phyloP scores from a whole-genome alignment of 2,329 filamentous ascomycete genomes.

The Arthroderma sp. region DNA sequence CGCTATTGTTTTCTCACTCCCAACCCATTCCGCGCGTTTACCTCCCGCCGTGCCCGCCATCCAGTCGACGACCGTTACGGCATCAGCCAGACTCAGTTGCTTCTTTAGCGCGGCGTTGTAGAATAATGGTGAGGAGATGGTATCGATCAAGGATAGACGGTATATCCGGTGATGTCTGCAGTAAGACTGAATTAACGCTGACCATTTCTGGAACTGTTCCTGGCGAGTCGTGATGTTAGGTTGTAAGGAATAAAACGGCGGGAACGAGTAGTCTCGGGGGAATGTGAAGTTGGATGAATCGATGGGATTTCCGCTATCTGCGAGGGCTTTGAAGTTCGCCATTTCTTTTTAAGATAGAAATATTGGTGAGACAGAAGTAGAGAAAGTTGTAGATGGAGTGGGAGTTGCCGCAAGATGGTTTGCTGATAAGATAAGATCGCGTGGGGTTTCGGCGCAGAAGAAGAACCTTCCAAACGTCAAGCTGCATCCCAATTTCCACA shows the following conservation, averaged over 20 bases:
- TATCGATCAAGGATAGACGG: constrained; percentile 55
- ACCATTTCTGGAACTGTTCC: constrained; percentile 64
- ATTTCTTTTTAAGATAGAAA: not conserved
- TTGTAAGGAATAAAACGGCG: constrained; percentile 43
- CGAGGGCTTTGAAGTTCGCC: not conserved
- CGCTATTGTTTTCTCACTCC: constrained; percentile 41
- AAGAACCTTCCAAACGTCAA: not conserved
- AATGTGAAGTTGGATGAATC: constrained; percentile 25
- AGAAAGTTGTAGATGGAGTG: not conserved
- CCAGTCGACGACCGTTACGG: constrained; percentile 43
- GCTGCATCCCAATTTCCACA: not conserved
- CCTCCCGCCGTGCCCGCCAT: constrained; percentile 44
- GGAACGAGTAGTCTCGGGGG: constrained; percentile 35
- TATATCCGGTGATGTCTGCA: constrained; percentile 66
- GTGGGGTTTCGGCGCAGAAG: not conserved
- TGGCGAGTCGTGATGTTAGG: constrained; percentile 35
- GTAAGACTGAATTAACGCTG: constrained; percentile 72
- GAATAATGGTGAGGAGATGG: constrained; percentile 49
- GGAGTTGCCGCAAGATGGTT: not conserved
- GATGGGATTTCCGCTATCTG: too few relatives aligned
- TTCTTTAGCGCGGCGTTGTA: constrained; percentile 35
- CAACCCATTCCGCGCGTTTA: constrained; percentile 49
- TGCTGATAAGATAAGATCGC: constrained; percentile 8
- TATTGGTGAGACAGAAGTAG: not conserved
- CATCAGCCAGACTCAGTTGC: constrained; percentile 41